A percentile compares a stretch with the other conserved stretches of the same genome.
Conservation (phyloP, 768 basidiomycete species). For the Neoboletus magnificus region DNA sequence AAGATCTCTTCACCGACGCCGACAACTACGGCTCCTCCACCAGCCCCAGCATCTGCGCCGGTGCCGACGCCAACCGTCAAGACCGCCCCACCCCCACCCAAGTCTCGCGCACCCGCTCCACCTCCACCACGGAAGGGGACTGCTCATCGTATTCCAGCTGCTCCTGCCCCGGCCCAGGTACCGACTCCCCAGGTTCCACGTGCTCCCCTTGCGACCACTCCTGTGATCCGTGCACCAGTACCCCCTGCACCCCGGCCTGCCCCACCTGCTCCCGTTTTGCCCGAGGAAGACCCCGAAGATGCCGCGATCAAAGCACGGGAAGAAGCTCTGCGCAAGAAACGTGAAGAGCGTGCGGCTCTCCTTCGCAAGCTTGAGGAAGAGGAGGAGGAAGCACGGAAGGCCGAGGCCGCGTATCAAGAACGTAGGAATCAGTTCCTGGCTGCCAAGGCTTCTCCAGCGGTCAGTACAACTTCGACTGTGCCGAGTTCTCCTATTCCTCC, state of each 20-base stretch:
- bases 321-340: conserved; percentile 65
- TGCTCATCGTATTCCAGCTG: conserved; percentile 10
- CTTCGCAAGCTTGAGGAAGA: conserved; percentile 70
- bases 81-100: conserved; percentile 37
- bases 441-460: conserved; percentile 35
- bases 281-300: conserved; percentile 75
- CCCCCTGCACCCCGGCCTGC: conserved; percentile 57
- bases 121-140: conserved; percentile 32
- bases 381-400: conserved; percentile 51
- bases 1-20: conserved; percentile 40
- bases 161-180: conserved; percentile 25
- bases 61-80: conserved; percentile 37
- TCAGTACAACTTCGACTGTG: conserved; percentile 23
- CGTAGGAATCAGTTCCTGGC: conserved; percentile 36
- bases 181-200: conserved; percentile 19
- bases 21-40: conserved; percentile 42
- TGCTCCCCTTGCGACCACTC: conserved; percentile 25
- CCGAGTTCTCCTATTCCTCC: conserved; percentile 36
- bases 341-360: conserved; percentile 67
- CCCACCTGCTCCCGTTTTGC: conserved; percentile 32
- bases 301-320: conserved; percentile 64
- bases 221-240: conserved; percentile 24
- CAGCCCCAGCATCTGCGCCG: conserved; percentile 36
- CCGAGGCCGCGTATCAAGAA: conserved; percentile 41
- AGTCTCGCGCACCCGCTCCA: conserved; percentile 29